These are phyloP conservation scores for Smithsoniella earleae DNA, from an alignment of 163 green algal genomes.

Conservation along the genomic window DNA sequence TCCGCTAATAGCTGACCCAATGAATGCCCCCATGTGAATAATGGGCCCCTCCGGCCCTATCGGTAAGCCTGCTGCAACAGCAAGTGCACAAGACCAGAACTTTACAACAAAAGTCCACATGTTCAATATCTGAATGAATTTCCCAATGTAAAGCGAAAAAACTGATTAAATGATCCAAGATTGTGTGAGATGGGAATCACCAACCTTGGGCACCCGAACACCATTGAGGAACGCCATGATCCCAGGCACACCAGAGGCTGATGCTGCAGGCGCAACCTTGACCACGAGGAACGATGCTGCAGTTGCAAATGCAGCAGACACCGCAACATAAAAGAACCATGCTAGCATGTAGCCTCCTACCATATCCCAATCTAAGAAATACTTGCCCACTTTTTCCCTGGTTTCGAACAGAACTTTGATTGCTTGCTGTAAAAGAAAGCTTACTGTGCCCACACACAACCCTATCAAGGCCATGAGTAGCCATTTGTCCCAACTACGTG, in stretches of 20 bases:
- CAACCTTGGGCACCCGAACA: constrained; percentile 62
- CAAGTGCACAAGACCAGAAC: constrained; percentile 58
- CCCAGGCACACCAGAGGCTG: constrained; percentile 67
- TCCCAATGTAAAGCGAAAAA: too few relatives aligned
- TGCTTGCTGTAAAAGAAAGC: constrained; percentile 1
- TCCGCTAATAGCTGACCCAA: constrained; percentile 63
- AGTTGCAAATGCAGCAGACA: constrained; percentile 7
- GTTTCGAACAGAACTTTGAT: constrained; percentile 18
- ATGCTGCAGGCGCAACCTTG: constrained; percentile 57
- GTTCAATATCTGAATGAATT: constrained; percentile 62
- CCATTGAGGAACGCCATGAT: constrained; percentile 89
- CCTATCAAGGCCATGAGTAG: constrained; percentile 14
- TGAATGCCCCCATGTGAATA: constrained; percentile 73
- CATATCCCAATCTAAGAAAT: constrained; percentile 30
- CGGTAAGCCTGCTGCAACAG: constrained; percentile 64
- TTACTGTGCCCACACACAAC: constrained; percentile 16
- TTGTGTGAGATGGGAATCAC: too few relatives aligned
- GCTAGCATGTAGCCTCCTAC: constrained; percentile 20
- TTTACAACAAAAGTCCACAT: constrained; percentile 74
- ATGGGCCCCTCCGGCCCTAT: constrained; percentile 88
- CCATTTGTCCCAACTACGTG: constrained; percentile 22
- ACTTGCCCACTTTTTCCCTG: constrained; percentile 12
- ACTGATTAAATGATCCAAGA: too few relatives aligned
- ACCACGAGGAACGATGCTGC: constrained; percentile 41
- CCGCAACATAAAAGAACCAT: constrained; percentile 29